Base-by-base conservation (phyloP, 306 rosid genomes). In the Cercis canadensis region DNA sequence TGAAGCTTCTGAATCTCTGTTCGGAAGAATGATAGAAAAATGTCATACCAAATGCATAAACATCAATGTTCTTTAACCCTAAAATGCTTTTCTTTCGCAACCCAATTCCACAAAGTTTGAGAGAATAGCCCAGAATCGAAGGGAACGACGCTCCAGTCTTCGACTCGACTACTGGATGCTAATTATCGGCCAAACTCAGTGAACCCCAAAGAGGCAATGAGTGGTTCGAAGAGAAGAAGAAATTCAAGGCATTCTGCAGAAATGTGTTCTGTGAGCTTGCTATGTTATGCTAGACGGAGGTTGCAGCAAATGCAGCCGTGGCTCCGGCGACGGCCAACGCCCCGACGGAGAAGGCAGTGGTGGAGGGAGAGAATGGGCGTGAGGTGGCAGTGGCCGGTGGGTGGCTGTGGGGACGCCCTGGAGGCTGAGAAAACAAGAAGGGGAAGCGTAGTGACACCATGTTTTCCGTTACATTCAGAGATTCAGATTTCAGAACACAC, bases 401-500 rank as follows among this genome's bases (percentile, higher is more conserved):
- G 53, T 55, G 44, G 12, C 36, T 15, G 41, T 4, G 79, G 29
- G 85, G 51, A 6, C 29, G 85, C 37, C 67, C 78, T n/a, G n/a
- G n/a, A 50, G 86, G 85, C 85, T 74, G 90, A 80, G 88, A 66
- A 78, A 91, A 91, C 84, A 55, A 84, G 92, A 89, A 89, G 15
- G 95, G 96, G 72, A 89, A 89, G 67, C 98, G 96, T 21, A 94
- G 84, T 4, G 95, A 89, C 10, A 67, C 87, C 99, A 94, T 89
- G 12, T 66, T 76, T 45, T 45, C 15, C 75, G 77, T 65, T 62
- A 8, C 8, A 63, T 59, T 13, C 81, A 18, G 37, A 40, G 46
- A 59, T 32, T 56, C 62, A 13, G 3, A 34, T 5, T 37, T 37
- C 43, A 37, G 10, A 37, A 37, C 43, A 37, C 43, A 37, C 43